phyloP scores from a whole-genome alignment of 495 filamentous ascomycete species.

The Amniculicola lignicola region DNA sequence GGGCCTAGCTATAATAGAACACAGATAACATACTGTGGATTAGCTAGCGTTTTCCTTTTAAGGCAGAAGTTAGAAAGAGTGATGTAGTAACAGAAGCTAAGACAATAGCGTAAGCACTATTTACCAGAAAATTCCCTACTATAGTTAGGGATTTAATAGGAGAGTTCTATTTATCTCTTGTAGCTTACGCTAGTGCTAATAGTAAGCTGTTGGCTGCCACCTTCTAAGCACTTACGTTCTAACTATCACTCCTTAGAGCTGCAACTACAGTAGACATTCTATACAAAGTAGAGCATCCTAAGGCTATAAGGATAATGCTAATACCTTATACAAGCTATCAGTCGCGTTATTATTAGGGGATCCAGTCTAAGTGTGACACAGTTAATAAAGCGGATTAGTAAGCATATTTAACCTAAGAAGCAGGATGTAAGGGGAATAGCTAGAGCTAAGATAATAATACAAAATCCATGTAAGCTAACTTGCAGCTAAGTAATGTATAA shows the following conservation, averaged over 20 bases:
- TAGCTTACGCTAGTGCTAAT: no score
- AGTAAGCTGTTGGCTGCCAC: constrained; percentile 15
- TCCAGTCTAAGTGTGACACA: no score
- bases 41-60: no score
- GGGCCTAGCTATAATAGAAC: no score
- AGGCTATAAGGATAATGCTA: background rate
- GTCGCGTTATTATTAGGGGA: constrained; percentile 5
- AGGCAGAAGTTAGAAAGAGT: no score
- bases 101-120: no score
- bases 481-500: constrained; percentile 14
- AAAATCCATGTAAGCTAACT: constrained; percentile 23
- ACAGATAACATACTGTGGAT: no score
- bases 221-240: constrained; percentile 14
- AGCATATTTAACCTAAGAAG: constrained; percentile 15
- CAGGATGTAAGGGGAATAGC: constrained; percentile 10
- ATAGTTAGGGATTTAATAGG: no score
- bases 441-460: constrained; percentile 22
- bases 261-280: constrained; percentile 21
- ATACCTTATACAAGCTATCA: constrained; percentile 9
- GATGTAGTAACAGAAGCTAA: no score
- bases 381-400: no score
- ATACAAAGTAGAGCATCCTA: constrained; percentile 18
- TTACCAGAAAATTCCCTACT: no score
- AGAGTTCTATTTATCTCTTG: no score
- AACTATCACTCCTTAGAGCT: constrained; percentile 6